These are phyloP conservation scores for Hypomontagnella submonticulosa DNA, from an alignment of 495 filamentous ascomycete species.

Conservation along the genomic window DNA sequence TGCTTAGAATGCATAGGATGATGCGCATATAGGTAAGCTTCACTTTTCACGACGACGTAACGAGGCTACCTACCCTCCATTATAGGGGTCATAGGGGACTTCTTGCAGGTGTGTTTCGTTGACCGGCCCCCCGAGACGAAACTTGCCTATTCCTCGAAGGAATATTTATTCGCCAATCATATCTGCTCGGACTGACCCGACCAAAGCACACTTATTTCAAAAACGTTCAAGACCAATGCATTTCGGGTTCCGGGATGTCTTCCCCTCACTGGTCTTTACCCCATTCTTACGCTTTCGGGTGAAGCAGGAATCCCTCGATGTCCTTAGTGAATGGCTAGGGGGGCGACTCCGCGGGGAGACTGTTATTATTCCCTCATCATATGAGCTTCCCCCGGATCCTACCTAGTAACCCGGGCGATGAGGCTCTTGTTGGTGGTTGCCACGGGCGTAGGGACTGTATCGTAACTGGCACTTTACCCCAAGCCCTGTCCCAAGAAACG, in stretches of 20 bases:
- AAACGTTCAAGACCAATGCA: conserved; percentile 13
- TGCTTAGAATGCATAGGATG: conserved; percentile 12
- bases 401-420: conserved; percentile 33
- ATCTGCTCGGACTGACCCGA: conserved; percentile 10
- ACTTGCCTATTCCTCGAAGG: conserved; percentile 10
- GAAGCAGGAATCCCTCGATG: conserved; percentile 2
- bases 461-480: conserved; percentile 10
- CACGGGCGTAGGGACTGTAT: neutral
- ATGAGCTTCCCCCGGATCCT: conserved; percentile 34
- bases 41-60: conserved; percentile 30
- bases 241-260: conserved; percentile 13
- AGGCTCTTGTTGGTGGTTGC: conserved; percentile 23
- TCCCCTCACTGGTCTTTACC: conserved; percentile 1
- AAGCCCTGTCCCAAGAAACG: conserved; percentile 38
- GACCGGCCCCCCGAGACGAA: conserved; percentile 22
- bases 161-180: conserved; percentile 23
- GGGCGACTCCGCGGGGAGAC: conserved; percentile 10
- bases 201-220: conserved; percentile 1
- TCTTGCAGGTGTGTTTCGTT: conserved; percentile 11
- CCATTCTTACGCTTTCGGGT: conserved; percentile 13
- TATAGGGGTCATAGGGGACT: neutral
- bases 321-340: neutral
- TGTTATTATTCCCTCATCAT: conserved; percentile 22
- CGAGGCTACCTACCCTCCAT: conserved; percentile 29
- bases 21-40: conserved; percentile 32